A percentile compares a stretch with the other conserved stretches of the same genome.
These are phyloP conservation scores for Rossbeevera mucosa DNA, from an alignment of 768 basidiomycete genomes.

Conservation along the genomic window DNA sequence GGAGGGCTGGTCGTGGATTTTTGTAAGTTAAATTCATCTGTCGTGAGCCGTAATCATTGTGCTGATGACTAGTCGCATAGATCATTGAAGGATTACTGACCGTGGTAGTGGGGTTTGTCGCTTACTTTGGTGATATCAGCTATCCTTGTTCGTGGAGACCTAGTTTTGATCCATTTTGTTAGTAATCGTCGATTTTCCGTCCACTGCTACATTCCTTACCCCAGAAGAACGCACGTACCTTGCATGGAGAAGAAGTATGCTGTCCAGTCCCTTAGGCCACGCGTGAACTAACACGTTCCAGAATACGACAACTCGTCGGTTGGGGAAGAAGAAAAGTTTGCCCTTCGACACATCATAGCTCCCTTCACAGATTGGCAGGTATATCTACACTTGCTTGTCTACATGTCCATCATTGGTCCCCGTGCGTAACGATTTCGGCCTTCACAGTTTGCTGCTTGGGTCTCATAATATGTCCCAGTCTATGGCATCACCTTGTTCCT, in stretches of 20 bases:
- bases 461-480: conserved; percentile 33
- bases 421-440: conserved; percentile 37
- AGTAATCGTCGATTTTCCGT: conserved; percentile 54
- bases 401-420: conserved; percentile 52
- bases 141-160: not conserved
- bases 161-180: not conserved
- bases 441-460: not conserved
- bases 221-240: conserved; percentile 15
- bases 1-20: conserved; percentile 66
- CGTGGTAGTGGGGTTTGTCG: conserved; percentile 48
- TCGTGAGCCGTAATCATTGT: not conserved
- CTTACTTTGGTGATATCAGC: conserved; percentile 41
- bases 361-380: conserved; percentile 65
- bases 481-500: conserved; percentile 70
- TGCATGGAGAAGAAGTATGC: conserved; percentile 17
- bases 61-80: not conserved
- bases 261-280: conserved; percentile 25
- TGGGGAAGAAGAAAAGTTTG: conserved; percentile 50
- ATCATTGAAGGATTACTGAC: conserved; percentile 48
- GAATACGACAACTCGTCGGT: conserved; percentile 33
- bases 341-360: conserved; percentile 47
- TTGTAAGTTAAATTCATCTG: conserved; percentile 34
- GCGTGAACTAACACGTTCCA: conserved; percentile 47
- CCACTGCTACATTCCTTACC: conserved; percentile 16
- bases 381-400: conserved; percentile 9